These are phyloP conservation scores for Cornus suecica DNA, from an alignment of 148 eudicot species.

Conservation along the genomic window DNA sequence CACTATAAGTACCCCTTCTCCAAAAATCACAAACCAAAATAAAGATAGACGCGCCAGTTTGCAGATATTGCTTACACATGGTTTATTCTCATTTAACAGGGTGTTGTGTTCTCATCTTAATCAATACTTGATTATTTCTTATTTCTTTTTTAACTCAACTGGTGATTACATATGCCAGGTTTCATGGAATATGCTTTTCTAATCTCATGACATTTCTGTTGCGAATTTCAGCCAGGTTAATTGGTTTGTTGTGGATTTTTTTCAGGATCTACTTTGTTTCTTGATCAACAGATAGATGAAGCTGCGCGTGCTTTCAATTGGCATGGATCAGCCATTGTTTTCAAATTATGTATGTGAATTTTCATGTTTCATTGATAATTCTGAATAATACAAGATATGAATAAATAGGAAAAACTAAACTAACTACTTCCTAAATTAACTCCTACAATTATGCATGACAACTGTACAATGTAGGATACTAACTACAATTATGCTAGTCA, in stretches of 20 bases:
- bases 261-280: constrained; percentile 12
- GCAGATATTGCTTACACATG: background rate
- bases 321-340: constrained; percentile 12
- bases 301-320: constrained; percentile 11
- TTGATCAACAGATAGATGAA: background rate
- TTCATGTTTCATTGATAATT: too few species aligned
- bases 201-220: background rate
- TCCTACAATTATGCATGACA: too few species aligned
- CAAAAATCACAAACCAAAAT: background rate
- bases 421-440: too few species aligned
- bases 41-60: background rate
- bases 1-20: background rate
- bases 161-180: background rate
- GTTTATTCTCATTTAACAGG: background rate
- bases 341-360: constrained; percentile 18
- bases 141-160: background rate
- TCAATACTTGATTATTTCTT: background rate
- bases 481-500: too few species aligned
- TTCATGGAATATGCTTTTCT: background rate
- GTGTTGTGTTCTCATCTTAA: background rate
- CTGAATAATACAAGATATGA: too few species aligned
- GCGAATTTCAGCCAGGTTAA: background rate
- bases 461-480: too few species aligned
- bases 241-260: background rate
- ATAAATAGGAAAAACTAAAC: too few species aligned